These are phyloP conservation scores for Talaromyces wortmannii DNA, from an alignment of 495 filamentous ascomycete species.

Conservation along the genomic window DNA sequence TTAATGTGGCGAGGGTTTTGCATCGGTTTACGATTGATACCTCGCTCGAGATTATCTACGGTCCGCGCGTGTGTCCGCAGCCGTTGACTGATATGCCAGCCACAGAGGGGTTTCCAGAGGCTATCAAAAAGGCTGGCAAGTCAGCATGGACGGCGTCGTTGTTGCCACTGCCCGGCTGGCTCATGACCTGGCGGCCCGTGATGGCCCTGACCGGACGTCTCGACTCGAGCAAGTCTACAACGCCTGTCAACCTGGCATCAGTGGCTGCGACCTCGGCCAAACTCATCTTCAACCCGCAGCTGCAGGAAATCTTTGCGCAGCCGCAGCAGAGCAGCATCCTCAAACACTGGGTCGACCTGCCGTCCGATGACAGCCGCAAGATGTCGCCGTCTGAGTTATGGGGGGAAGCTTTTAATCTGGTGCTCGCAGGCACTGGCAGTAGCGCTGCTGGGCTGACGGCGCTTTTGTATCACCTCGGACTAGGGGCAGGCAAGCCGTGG, in stretches of 20 bases:
- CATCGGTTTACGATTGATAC: constrained; percentile 10
- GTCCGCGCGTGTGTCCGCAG: constrained; percentile 5
- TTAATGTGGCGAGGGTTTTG: constrained; percentile 9
- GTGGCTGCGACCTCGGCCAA: neutral
- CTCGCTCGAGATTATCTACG: constrained; percentile 12
- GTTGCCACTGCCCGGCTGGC: constrained; percentile 8
- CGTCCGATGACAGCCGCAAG: constrained; percentile 4
- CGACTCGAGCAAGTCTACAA: neutral
- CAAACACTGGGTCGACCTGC: constrained; percentile 10
- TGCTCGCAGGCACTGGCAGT: constrained; percentile 11
- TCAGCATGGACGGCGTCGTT: constrained; percentile 11
- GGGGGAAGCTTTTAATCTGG: constrained; percentile 9
- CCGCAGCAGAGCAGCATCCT: constrained; percentile 8
- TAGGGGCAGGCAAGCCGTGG: constrained; percentile 9
- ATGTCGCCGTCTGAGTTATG: constrained; percentile 9
- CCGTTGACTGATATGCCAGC: constrained; percentile 7
- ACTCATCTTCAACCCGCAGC: constrained; percentile 2
- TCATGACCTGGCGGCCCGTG: constrained; percentile 9
- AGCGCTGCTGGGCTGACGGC: constrained; percentile 9
- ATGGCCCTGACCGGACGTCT: neutral
- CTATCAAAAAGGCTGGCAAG: constrained; percentile 4
- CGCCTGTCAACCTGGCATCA: neutral
- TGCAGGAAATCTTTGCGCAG: neutral
- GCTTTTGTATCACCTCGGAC: constrained; percentile 9
- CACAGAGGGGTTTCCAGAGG: neutral